Conservation (phyloP, 192 early-diverging fungal species). For the Coemansia furcata region DNA sequence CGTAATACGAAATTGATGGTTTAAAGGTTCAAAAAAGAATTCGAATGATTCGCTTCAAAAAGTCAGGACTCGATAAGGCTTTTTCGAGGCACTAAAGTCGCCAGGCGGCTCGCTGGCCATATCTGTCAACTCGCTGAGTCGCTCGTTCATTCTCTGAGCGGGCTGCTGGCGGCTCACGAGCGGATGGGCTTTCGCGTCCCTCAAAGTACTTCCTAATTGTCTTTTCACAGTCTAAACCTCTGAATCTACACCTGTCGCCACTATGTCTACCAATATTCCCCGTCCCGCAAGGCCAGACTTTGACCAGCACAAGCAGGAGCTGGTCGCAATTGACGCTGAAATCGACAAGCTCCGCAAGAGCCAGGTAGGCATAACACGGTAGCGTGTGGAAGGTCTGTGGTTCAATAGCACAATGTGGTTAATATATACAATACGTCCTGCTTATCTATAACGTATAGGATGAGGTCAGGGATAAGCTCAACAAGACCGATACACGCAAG, state of each 20-base stretch:
- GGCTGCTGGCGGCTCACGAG: neutral
- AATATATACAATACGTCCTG: neutral
- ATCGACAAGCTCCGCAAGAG: slow-evolving; percentile 59
- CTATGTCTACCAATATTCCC: slow-evolving; percentile 13
- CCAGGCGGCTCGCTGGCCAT: neutral
- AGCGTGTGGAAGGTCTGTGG: neutral
- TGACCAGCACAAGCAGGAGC: slow-evolving; percentile 50
- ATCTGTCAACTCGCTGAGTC: neutral
- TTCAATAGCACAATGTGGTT: neutral
- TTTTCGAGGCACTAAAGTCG: neutral
- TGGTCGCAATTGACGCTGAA: slow-evolving; percentile 55
- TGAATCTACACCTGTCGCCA: slow-evolving; percentile 21
- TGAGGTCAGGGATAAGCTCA: slow-evolving; percentile 56
- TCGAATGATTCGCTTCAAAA: neutral
- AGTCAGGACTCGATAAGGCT: neutral
- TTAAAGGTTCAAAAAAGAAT: neutral
- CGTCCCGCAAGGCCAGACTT: slow-evolving; percentile 54
- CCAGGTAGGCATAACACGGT: slow-evolving; percentile 37
- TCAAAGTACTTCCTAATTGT: neutral
- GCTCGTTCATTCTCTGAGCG: neutral
- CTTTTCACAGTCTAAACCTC: slow-evolving; percentile 19
- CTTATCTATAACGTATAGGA: slow-evolving; percentile 44
- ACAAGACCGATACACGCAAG: slow-evolving; percentile 57
- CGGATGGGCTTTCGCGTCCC: neutral
- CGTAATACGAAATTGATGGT: neutral